phyloP scores from a whole-genome alignment of 1,139 yeast genomes.

The Keqinozyma sinolaborantium region DNA sequence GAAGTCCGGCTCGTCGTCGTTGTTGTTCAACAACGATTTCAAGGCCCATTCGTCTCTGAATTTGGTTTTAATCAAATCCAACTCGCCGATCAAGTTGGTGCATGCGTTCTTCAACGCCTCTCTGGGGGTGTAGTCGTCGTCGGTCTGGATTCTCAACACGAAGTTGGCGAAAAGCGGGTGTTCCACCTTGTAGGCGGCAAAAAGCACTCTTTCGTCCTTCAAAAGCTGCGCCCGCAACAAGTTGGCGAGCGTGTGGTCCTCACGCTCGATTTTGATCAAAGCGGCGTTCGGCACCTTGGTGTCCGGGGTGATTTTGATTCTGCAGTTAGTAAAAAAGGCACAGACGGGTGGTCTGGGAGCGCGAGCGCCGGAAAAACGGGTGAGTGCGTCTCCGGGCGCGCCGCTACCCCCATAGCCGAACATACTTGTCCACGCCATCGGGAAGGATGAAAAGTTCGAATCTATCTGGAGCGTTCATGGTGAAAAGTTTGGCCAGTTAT shows the following conservation, averaged over 20 bases:
- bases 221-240: constrained; percentile 80
- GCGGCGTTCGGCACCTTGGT: constrained; percentile 95
- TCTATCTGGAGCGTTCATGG: constrained; percentile 98
- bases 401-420: constrained; percentile 12
- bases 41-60: constrained; percentile 93
- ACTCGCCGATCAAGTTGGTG: constrained; percentile 72
- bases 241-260: constrained; percentile 95
- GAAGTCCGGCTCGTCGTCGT: constrained; percentile 35
- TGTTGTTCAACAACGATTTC: constrained; percentile 63
- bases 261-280: constrained; percentile 88
- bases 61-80: constrained; percentile 68
- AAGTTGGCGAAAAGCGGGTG: constrained; percentile 97
- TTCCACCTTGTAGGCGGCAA: constrained; percentile 96
- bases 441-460: constrained; percentile 93
- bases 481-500: constrained; percentile 1
- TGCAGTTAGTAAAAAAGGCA: no score
- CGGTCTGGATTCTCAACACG: constrained; percentile 90
- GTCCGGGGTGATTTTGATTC: constrained; percentile 86
- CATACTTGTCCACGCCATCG: constrained; percentile 89
- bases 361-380: background rate
- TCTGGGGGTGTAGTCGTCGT: constrained; percentile 88
- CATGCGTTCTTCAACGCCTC: constrained; percentile 91
- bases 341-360: no score
- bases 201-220: constrained; percentile 80
- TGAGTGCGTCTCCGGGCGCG: background rate